Evolutionary conservation across 23 red algal species (phyloP).

Genomic region (Cyanidiococcus yangmingshanensis): DNA sequence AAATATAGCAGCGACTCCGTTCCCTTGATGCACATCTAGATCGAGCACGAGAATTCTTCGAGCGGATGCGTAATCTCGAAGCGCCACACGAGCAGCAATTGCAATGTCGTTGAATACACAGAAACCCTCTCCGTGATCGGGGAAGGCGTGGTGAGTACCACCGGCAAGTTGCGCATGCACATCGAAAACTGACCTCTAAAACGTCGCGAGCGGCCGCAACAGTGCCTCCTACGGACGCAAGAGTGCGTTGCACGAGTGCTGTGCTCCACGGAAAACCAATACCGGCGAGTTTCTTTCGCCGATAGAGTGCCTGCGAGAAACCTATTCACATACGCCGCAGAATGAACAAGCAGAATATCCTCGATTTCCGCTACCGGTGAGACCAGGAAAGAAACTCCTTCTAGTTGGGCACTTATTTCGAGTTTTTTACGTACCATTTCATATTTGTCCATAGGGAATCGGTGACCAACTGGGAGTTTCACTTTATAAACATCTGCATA

Average conservation of each 20-base stretch:
- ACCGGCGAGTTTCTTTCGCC: conserved; percentile 20
- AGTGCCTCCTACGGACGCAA: conserved; percentile 46
- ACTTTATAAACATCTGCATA: conserved; percentile 34
- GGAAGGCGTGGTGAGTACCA: conserved; percentile 51
- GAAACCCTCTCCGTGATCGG: conserved; percentile 29
- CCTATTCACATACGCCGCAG: conserved; percentile 18
- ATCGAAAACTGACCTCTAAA: conserved; percentile 14
- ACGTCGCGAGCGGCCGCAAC: conserved; percentile 38
- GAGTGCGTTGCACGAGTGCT: conserved; percentile 30
- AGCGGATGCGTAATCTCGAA: conserved; percentile 10
- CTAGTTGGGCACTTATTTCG: conserved; percentile 13
- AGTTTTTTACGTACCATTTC: conserved; percentile 26
- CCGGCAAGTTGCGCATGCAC: conserved; percentile 51
- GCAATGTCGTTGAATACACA: conserved; percentile 35
- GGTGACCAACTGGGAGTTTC: conserved; percentile 42
- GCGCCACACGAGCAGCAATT: conserved; percentile 18
- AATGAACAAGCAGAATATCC: conserved; percentile 29
- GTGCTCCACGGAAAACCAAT: conserved; percentile 43
- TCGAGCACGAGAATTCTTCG: conserved; percentile 31
- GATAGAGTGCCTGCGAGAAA: conserved; percentile 26
- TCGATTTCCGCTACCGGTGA: conserved; percentile 34
- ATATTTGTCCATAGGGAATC: conserved; percentile 55
- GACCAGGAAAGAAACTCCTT: conserved; percentile 8
- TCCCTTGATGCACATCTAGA: conserved; percentile 53
- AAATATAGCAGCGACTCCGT: conserved; percentile 39